Evolutionary conservation across 2,329 filamentous ascomycete species (phyloP).

Genomic region (Hypoxylon sp.): DNA sequence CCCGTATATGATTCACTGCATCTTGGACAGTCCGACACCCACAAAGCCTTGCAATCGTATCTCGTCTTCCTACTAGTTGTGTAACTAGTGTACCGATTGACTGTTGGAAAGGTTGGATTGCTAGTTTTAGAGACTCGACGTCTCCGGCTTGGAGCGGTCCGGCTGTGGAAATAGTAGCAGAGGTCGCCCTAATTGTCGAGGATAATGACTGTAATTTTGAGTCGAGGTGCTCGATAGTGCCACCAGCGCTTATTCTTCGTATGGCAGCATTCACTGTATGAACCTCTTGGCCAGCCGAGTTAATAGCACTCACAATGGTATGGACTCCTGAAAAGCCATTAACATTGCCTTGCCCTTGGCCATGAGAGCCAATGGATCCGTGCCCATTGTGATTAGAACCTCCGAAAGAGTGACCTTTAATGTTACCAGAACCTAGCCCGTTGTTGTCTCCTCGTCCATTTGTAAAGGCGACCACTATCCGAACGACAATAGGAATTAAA

Average conservation of each 20-base stretch:
- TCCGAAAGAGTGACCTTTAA: conserved; percentile 10
- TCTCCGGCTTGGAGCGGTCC: conserved; percentile 22
- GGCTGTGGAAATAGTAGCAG: conserved; percentile 18
- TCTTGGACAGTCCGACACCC: conserved; percentile 35
- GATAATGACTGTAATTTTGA: conserved; percentile 32
- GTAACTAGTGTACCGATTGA: conserved; percentile 39
- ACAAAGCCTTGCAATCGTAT: conserved; percentile 32
- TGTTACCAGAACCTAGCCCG: conserved; percentile 6
- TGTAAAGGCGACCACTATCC: conserved; percentile 13
- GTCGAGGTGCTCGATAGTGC: conserved; percentile 34
- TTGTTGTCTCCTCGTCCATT: conserved; percentile 25
- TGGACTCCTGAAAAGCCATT: conserved; percentile 24
- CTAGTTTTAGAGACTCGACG: conserved; percentile 30
- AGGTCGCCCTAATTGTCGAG: conserved; percentile 25
- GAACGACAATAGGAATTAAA: conserved; percentile 23
- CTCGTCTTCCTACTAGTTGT: conserved; percentile 29
- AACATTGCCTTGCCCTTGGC: conserved; percentile 23
- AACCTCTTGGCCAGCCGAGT: conserved; percentile 33
- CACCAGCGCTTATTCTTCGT: conserved; percentile 27
- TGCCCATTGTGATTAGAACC: conserved; percentile 21
- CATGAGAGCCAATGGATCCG: conserved; percentile 7
- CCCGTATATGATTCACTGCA: conserved; percentile 33
- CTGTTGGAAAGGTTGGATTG: conserved; percentile 31
- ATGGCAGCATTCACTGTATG: conserved; percentile 31
- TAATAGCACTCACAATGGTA: conserved; percentile 35